These are phyloP conservation scores for Colletotrichum musicola DNA, from an alignment of 2,329 filamentous ascomycete species.

Conservation along the genomic window DNA sequence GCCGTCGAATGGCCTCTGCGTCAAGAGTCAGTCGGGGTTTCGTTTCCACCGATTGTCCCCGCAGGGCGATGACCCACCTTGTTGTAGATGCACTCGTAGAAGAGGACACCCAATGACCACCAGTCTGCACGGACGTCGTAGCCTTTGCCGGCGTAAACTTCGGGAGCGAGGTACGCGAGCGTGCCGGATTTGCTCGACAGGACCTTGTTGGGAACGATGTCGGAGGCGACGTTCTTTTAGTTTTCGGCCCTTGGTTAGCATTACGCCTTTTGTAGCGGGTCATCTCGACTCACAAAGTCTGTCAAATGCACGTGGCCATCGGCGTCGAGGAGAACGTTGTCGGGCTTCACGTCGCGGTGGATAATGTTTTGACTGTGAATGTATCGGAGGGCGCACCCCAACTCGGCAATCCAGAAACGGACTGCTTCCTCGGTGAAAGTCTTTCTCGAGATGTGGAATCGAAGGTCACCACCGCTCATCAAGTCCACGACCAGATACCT, in stretches of 20 bases:
- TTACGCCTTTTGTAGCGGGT: not conserved
- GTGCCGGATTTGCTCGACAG: conserved; percentile 97
- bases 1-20: conserved; percentile 90
- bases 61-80: conserved; percentile 72
- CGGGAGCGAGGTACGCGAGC: conserved; percentile 92
- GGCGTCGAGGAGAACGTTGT: conserved; percentile 88
- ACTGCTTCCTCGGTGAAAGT: conserved; percentile 98
- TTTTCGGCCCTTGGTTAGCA: conserved; percentile 41
- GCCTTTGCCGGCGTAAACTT: conserved; percentile 91
- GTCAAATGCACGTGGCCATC: conserved; percentile 97
- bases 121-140: conserved; percentile 94
- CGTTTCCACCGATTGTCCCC: not conserved
- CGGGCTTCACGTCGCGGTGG: conserved; percentile 91
- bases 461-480: conserved; percentile 96
- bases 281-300: conserved; percentile 81
- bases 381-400: conserved; percentile 91
- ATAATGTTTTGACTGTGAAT: conserved; percentile 90
- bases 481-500: conserved; percentile 98
- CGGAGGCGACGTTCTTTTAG: conserved; percentile 92
- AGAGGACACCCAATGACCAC: conserved; percentile 98
- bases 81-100: conserved; percentile 99
- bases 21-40: conserved; percentile 47
- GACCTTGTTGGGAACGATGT: conserved; percentile 84
- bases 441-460: conserved; percentile 98
- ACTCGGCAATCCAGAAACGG: conserved; percentile 95